These are phyloP conservation scores for Carex myosuroides DNA, from an alignment of 176 grass and related monocot genomes.

Conservation along the genomic window DNA sequence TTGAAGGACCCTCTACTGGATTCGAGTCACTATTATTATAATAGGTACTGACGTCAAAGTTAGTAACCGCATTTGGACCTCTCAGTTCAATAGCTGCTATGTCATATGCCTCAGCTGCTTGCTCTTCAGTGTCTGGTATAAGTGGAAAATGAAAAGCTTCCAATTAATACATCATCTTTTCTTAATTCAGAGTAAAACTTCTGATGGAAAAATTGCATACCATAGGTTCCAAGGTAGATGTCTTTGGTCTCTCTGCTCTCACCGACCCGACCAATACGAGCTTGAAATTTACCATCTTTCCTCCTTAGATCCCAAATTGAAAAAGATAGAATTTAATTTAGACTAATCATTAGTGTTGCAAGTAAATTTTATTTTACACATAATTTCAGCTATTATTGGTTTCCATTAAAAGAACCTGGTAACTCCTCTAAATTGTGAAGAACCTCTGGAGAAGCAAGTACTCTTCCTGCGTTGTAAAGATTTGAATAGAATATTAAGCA, in stretches of 20 bases:
- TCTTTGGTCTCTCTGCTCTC: constrained; percentile 91
- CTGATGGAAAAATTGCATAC: constrained; percentile 35
- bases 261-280: constrained; percentile 83
- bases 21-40: constrained; percentile 36
- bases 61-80: constrained; percentile 74
- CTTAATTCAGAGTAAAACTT: neutral
- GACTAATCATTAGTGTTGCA: neutral
- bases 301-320: constrained; percentile 42
- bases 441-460: constrained; percentile 97
- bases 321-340: constrained; percentile 17
- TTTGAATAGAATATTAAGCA: constrained; percentile 3
- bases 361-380: constrained; percentile 15
- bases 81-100: constrained; percentile 88
- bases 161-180: neutral
- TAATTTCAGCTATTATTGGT: constrained; percentile 3
- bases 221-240: constrained; percentile 94
- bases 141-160: neutral
- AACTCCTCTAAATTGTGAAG: constrained; percentile 78
- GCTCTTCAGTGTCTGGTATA: constrained; percentile 77
- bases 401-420: constrained; percentile 53
- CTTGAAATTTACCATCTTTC: constrained; percentile 98
- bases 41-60: constrained; percentile 85
- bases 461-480: constrained; percentile 58
- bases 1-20: constrained; percentile 26
- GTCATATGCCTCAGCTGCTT: constrained; percentile 92